Conservation (phyloP, 2,329 filamentous ascomycete genomes). For the Colletotrichum tanaceti region DNA sequence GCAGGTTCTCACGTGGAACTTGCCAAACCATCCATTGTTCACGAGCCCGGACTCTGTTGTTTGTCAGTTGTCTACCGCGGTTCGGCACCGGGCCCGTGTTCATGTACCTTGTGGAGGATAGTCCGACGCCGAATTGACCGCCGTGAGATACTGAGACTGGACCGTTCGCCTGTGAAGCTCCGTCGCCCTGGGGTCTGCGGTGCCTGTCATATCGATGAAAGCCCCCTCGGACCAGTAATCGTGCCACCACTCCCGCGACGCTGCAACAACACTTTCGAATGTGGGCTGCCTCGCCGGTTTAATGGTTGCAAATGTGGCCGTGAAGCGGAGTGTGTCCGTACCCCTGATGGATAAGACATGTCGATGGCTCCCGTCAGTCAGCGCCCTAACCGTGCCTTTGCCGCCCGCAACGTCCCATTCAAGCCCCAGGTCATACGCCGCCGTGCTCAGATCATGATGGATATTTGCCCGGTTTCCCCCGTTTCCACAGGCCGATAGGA, state of each 20-base stretch:
- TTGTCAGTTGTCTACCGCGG: neutral
- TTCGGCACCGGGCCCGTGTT: slow-evolving; percentile 5
- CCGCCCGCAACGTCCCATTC: slow-evolving; percentile 49
- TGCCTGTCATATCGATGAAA: slow-evolving; percentile 61
- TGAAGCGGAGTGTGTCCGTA: slow-evolving; percentile 46
- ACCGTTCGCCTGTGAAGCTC: slow-evolving; percentile 65
- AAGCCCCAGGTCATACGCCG: slow-evolving; percentile 55
- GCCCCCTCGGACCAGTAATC: slow-evolving; percentile 62
- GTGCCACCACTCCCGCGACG: slow-evolving; percentile 58
- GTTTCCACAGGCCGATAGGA: slow-evolving; percentile 44
- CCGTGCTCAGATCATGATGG: slow-evolving; percentile 56
- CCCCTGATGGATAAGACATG: slow-evolving; percentile 52
- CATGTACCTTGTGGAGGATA: slow-evolving; percentile 58
- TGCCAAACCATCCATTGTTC: slow-evolving; percentile 68
- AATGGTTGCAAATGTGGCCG: slow-evolving; percentile 49
- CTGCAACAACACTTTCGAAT: slow-evolving; percentile 45
- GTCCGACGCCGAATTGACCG: slow-evolving; percentile 62
- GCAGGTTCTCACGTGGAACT: slow-evolving; percentile 57
- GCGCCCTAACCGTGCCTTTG: slow-evolving; percentile 49
- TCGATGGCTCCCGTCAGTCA: slow-evolving; percentile 53
- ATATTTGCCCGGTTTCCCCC: slow-evolving; percentile 51
- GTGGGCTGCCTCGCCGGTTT: slow-evolving; percentile 42
- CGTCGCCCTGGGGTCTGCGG: slow-evolving; percentile 54
- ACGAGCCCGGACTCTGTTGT: slow-evolving; percentile 55
- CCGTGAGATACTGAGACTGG: slow-evolving; percentile 64